phyloP scores from a whole-genome alignment of 179 eudicot species.

The Silene vulgaris region DNA sequence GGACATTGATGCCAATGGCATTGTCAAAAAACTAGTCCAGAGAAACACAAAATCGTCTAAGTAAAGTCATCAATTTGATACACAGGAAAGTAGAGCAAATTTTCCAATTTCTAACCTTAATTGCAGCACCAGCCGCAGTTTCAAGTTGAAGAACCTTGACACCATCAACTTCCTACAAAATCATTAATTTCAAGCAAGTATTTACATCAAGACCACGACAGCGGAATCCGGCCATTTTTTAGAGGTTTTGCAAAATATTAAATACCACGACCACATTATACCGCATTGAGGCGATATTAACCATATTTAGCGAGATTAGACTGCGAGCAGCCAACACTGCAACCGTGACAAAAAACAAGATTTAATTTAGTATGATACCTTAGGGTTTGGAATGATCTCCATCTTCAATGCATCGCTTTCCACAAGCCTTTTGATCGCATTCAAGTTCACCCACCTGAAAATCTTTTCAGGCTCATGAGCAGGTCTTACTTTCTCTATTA shows the following conservation, averaged over 20 bases:
- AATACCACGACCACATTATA: no score
- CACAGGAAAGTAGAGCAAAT: neutral
- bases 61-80: neutral
- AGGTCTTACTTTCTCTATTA: neutral
- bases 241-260: no score
- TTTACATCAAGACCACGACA: neutral
- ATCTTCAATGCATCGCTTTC: slow-evolving; percentile 85
- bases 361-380: slow-evolving; percentile 40
- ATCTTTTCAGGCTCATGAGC: slow-evolving; percentile 1
- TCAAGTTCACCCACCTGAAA: slow-evolving; percentile 90
- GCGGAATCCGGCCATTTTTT: neutral
- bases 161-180: slow-evolving; percentile 81
- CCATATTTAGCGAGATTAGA: no score
- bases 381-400: slow-evolving; percentile 99
- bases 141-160: slow-evolving; percentile 97
- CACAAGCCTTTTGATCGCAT: slow-evolving; percentile 84
- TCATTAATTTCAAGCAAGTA: neutral
- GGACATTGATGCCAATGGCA: slow-evolving; percentile 89
- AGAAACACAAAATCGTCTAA: neutral
- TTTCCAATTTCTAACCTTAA: slow-evolving; percentile 47
- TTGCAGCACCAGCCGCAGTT: slow-evolving; percentile 99
- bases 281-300: no score
- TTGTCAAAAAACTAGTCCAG: slow-evolving; percentile 64
- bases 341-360: neutral
- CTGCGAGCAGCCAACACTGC: no score